phyloP scores from a whole-genome alignment of 257 asterid genomes.

The Jaltomata sinuosa region DNA sequence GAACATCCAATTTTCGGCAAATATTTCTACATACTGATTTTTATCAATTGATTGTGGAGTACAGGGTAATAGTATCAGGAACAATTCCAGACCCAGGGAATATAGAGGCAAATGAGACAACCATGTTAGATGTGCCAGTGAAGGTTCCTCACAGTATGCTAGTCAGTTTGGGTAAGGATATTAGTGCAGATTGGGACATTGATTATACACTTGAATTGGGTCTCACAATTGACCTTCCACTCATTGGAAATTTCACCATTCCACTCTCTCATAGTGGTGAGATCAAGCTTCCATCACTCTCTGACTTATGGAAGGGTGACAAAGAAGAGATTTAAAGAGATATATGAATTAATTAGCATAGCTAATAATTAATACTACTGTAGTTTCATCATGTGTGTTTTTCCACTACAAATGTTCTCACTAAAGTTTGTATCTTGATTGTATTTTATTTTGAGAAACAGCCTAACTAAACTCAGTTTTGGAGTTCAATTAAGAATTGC shows the following conservation, averaged over 20 bases:
- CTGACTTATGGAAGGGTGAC: conserved; percentile 25
- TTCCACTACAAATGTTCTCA: neutral
- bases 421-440: too few species aligned
- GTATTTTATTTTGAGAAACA: too few species aligned
- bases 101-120: conserved; percentile 45
- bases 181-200: conserved; percentile 70
- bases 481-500: neutral
- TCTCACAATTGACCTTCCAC: conserved; percentile 59
- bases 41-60: neutral
- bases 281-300: conserved; percentile 60
- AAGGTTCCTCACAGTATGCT: conserved; percentile 59
- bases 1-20: neutral
- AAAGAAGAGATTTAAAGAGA: neutral
- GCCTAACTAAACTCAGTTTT: neutral
- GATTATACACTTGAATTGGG: conserved; percentile 44
- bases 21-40: neutral
- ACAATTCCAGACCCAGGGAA: conserved; percentile 74
- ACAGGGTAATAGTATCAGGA: conserved; percentile 60
- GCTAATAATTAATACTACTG: neutral
- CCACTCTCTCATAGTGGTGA: conserved; percentile 59
- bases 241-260: conserved; percentile 49
- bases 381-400: neutral
- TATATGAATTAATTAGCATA: neutral
- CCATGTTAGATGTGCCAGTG: conserved; percentile 37
- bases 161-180: conserved; percentile 55